Evolutionary conservation across 2,329 filamentous ascomycete genomes (phyloP).

Genomic region (Venturia effusa): DNA sequence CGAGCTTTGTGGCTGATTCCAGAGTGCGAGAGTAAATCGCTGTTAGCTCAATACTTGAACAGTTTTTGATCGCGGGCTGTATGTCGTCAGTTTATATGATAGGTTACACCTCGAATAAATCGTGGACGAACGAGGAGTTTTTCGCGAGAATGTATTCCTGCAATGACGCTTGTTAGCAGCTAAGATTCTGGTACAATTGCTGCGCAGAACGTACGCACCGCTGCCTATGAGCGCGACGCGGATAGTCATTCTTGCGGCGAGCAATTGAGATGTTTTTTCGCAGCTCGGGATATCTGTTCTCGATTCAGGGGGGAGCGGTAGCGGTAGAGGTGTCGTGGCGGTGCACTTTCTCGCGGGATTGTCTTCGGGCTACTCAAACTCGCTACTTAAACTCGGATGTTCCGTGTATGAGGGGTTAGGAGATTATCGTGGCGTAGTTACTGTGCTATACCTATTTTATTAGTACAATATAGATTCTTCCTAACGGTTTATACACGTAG

Average conservation of each 20-base stretch:
- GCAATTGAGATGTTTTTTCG: neutral
- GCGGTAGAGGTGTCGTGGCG: too few relatives aligned
- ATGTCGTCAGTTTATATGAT: slow-evolving; percentile 8
- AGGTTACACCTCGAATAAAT: too few relatives aligned
- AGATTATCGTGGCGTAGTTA: too few relatives aligned
- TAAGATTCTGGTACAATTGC: neutral
- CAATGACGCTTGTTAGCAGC: neutral
- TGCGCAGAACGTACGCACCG: slow-evolving; percentile 21
- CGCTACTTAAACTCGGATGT: too few relatives aligned
- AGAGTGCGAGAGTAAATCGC: slow-evolving; percentile 56
- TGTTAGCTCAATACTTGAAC: slow-evolving; percentile 43
- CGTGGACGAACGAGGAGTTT: slow-evolving; percentile 42
- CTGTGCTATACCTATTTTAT: too few relatives aligned
- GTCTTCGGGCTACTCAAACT: too few relatives aligned
- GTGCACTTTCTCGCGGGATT: too few relatives aligned
- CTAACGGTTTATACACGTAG: too few relatives aligned
- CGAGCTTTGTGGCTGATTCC: slow-evolving; percentile 41
- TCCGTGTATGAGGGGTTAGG: too few relatives aligned
- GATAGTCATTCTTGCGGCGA: slow-evolving; percentile 22
- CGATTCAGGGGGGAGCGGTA: neutral
- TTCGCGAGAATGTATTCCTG: slow-evolving; percentile 48
- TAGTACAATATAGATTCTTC: too few relatives aligned
- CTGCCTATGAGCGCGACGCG: slow-evolving; percentile 52
- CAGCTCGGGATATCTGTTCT: too few relatives aligned
- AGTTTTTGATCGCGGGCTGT: slow-evolving; percentile 48